Evolutionary conservation across 164 flowering plant species (phyloP), one percentile per base, ranked within the genome.

Genomic region (Piper longum): DNA sequence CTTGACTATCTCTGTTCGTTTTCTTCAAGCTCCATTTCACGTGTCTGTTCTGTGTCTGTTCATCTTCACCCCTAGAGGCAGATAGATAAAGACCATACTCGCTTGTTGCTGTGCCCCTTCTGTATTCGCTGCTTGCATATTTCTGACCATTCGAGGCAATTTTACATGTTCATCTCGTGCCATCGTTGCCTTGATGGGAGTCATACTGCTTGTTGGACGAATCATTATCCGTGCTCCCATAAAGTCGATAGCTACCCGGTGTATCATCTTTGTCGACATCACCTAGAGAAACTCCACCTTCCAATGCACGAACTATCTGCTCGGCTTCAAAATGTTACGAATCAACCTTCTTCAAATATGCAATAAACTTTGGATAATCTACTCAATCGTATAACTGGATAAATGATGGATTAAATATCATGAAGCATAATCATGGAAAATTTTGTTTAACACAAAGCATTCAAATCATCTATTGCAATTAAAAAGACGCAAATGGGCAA

Each of bases 261-360:
- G 72, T 82, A 62, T 78, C 71, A 55, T 87, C 89, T 69, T 84
- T 87, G 16, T 83, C 85, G 2, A 93, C 76, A 63, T 83, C 88
- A 0, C 90, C 75, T n/a, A 90, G 71, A 26, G 96, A 78, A 0
- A 75, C 79, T 43, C 82, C 85, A 56, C 99, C 97, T 81, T 93
- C 99, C 68, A 93, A 69, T 18, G 93, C 97, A 9, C 88, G 81
- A 26, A 90, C 91, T 7, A 93, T 73, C 98, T 93, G 89, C 74
- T 73, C 43, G 12, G 70, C 69, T 45, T 17, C 41, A n/a, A 16
- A n/a, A 54, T 7, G 48, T 86, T 80, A 69, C 89, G 87, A 48
- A 48, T 9, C 52, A 48, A 48, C 52, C 52, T 9, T 14, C 8
- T 48, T 48, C 36, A 26, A 26, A 26, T 26, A 26, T 26, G 36